Conservation (phyloP, 345 rosid species). For the Arabidopsis suecica region DNA sequence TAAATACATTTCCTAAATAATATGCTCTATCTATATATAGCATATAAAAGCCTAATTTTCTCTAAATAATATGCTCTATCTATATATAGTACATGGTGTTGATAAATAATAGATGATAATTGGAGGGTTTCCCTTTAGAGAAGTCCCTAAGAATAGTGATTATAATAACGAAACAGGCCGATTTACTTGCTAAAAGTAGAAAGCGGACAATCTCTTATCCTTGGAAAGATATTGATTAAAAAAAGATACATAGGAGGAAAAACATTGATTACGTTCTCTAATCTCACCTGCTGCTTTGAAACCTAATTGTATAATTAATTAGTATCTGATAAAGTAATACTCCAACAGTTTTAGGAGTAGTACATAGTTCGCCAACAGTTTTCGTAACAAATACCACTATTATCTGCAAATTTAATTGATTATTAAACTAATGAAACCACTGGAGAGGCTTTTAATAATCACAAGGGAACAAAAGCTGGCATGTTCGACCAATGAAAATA, state of each 20-base stretch:
- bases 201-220: constrained; percentile 6
- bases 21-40: too few species aligned
- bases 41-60: too few species aligned
- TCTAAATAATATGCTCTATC: too few species aligned
- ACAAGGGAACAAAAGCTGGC: constrained; percentile 12
- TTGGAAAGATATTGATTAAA: constrained; percentile 11
- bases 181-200: constrained; percentile 40
- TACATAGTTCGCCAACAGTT: constrained; percentile 26
- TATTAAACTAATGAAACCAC: constrained; percentile 4
- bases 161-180: not conserved
- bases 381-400: not conserved
- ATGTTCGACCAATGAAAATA: constrained; percentile 28
- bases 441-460: not conserved
- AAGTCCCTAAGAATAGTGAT: constrained; percentile 14
- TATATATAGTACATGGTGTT: constrained; percentile 7
- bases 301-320: constrained; percentile 34
- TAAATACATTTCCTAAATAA: too few species aligned
- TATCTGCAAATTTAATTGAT: not conserved
- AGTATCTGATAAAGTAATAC: not conserved
- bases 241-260: constrained; percentile 1
- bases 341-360: not conserved
- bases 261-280: constrained; percentile 27
- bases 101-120: not conserved
- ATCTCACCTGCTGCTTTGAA: constrained; percentile 33
- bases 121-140: constrained; percentile 30